A percentile compares a stretch with the other conserved stretches of the same genome.
Conservation (phyloP, 1,284 basidiomycete genomes). For the Microbotryum intermedium region DNA sequence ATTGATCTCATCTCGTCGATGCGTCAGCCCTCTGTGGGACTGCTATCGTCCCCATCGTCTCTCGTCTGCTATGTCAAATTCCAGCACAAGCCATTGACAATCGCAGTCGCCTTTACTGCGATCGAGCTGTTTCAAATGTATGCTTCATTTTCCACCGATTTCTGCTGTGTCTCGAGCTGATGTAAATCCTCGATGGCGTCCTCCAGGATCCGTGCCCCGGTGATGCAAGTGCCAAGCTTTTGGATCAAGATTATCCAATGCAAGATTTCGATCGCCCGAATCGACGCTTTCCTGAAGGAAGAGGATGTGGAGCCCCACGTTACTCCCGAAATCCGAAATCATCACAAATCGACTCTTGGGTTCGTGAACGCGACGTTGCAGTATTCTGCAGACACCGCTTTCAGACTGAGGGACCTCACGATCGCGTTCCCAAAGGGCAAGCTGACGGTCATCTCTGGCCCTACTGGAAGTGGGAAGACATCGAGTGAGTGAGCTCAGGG, state of each 20-base stretch:
- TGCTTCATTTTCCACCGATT: background rate
- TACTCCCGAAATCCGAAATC: background rate
- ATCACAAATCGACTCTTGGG: background rate
- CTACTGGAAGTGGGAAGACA: conserved; percentile 36
- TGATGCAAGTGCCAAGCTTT: conserved; percentile 27
- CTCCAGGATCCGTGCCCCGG: conserved; percentile 20
- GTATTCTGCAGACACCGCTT: conserved; percentile 37
- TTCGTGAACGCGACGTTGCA: conserved; percentile 1
- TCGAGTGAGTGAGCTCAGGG: conserved; percentile 24
- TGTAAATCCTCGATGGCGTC: conserved; percentile 6
- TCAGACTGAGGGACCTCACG: conserved; percentile 63
- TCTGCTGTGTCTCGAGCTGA: conserved; percentile 16
- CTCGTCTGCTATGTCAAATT: conserved; percentile 24
- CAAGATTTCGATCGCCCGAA: conserved; percentile 21
- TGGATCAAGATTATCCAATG: conserved; percentile 23
- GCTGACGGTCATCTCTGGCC: conserved; percentile 70
- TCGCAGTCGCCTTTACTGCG: conserved; percentile 30
- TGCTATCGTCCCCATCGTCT: conserved; percentile 18
- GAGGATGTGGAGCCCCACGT: conserved; percentile 18
- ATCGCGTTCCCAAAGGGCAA: conserved; percentile 69
- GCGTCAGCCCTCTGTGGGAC: no score
- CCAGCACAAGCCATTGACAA: conserved; percentile 20
- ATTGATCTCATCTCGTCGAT: conserved; percentile 1
- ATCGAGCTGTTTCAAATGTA: conserved; percentile 24
- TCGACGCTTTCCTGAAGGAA: conserved; percentile 26